Evolutionary conservation across 192 early-diverging fungal genomes (phyloP), one percentile per base, ranked within the genome.

Genomic region (Funneliformis mosseae): DNA sequence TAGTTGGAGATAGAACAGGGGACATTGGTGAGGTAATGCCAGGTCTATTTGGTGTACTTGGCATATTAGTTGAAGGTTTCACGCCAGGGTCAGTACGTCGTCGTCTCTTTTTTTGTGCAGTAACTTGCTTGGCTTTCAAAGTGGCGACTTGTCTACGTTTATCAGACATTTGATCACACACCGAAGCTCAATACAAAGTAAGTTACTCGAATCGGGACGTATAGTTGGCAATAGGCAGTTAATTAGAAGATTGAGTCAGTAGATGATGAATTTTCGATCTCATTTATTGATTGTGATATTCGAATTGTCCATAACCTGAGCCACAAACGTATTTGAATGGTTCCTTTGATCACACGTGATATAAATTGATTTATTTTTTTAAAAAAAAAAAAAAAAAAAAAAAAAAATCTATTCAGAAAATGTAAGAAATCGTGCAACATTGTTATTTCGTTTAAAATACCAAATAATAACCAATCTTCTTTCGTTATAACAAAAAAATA

Each of bases 171-270:
- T 48, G 46, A 67, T 16, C 64, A 43, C 41, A 33, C 68, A 45
- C 41, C 68, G 9, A 10, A 25, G n/a, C 68, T 28, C 68, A 66
- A 28, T 27, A n/a, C 41, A 45, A 86, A 82, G 42, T 64, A 76
- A 71, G 69, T 83, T 46, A 60, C n/a, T n/a, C 81, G 64, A 92
- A 91, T 80, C 16, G 18, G 16, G 50, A 6, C 16, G 50, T 21
- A 55, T 55, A 21, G 14, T 55, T 55, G 16, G 50, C 50, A 55
- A 55, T 55, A 55, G 16, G 21, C 50, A 55, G 33, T 33, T 33
- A 33, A 33, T 33, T 33, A 33, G 33, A 33, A 33, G 33, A 33
- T 33, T 33, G 33, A 45, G 50, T 55, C 18, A 55, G 16, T 21
- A 18, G 50, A 16, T 18, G 16, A 55, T 55, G 18, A 6, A 50